phyloP scores from a whole-genome alignment of 2,329 filamentous ascomycete species.

The Fusarium praegraminearum region DNA sequence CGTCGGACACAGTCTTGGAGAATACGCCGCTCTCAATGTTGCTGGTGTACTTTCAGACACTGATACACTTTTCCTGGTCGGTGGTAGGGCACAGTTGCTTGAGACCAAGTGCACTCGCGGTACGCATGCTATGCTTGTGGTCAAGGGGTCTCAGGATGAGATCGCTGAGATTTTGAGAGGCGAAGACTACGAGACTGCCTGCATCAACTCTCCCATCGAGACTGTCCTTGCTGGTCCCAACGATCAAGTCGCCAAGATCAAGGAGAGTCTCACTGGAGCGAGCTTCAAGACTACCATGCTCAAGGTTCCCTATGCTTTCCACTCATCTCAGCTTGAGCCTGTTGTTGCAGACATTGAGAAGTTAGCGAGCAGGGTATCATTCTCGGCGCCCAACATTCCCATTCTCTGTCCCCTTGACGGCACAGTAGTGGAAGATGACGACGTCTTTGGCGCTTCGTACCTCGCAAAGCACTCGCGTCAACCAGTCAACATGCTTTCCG shows the following conservation, averaged over 20 bases:
- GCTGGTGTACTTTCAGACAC: constrained; percentile 72
- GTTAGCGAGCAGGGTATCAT: constrained; percentile 14
- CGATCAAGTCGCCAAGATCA: constrained; percentile 19
- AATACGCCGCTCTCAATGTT: constrained; percentile 62
- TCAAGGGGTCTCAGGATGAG: constrained; percentile 42
- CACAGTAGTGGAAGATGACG: constrained; percentile 8
- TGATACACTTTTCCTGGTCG: constrained; percentile 73
- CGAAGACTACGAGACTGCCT: constrained; percentile 58
- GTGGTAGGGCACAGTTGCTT: constrained; percentile 67
- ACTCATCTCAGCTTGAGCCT: constrained; percentile 54
- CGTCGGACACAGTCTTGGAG: constrained; percentile 60
- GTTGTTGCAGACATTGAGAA: constrained; percentile 62
- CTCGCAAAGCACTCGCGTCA: constrained; percentile 32
- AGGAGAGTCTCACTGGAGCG: constrained; percentile 15
- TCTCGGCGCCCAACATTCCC: constrained; percentile 9
- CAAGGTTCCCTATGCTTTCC: constrained; percentile 54
- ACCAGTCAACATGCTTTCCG: constrained; percentile 34
- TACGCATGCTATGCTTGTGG: constrained; percentile 53
- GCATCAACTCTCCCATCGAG: constrained; percentile 73
- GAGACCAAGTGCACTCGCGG: constrained; percentile 63
- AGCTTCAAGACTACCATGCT: constrained; percentile 51
- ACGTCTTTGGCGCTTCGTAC: constrained; percentile 27
- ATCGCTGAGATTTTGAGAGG: constrained; percentile 15
- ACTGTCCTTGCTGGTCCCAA: constrained; percentile 60
- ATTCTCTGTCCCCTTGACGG: constrained; percentile 35